Conservation (phyloP, 1,284 basidiomycete species). For the Leccinum huronense region DNA sequence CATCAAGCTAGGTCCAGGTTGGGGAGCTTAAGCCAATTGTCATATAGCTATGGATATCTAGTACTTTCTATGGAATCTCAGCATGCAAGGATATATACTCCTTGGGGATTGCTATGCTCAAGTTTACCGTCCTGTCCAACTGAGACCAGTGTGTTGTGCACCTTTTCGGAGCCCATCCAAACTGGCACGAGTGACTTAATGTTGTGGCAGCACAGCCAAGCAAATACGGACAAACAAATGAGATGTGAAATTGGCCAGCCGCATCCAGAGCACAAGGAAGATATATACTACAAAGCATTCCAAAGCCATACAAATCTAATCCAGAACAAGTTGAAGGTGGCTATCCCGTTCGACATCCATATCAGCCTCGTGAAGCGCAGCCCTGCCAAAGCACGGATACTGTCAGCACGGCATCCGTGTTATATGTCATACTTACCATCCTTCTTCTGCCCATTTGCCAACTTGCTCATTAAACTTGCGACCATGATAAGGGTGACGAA, state of each 20-base stretch:
- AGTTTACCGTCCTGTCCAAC: background rate
- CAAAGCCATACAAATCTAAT: background rate
- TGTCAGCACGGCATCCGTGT: background rate
- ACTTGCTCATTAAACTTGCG: background rate
- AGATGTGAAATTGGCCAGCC: background rate
- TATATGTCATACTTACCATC: background rate
- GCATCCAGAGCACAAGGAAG: background rate
- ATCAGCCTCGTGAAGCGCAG: background rate
- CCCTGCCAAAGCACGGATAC: background rate
- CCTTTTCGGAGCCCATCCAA: too few species aligned
- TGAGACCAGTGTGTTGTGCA: background rate
- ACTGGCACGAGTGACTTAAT: too few species aligned
- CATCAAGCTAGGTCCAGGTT: background rate
- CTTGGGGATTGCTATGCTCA: background rate
- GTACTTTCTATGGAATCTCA: background rate
- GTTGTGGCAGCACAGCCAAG: too few species aligned
- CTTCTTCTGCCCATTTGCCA: background rate
- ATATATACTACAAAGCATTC: too few species aligned
- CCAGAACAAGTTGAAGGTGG: background rate
- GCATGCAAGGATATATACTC: background rate
- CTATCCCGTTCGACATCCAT: background rate
- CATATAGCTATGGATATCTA: background rate
- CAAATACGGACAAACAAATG: too few species aligned
- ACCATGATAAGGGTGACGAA: background rate
- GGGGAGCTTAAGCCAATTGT: background rate